Evolutionary conservation across 176 grass and related monocot species (phyloP).

Genomic region (Avena eriantha): DNA sequence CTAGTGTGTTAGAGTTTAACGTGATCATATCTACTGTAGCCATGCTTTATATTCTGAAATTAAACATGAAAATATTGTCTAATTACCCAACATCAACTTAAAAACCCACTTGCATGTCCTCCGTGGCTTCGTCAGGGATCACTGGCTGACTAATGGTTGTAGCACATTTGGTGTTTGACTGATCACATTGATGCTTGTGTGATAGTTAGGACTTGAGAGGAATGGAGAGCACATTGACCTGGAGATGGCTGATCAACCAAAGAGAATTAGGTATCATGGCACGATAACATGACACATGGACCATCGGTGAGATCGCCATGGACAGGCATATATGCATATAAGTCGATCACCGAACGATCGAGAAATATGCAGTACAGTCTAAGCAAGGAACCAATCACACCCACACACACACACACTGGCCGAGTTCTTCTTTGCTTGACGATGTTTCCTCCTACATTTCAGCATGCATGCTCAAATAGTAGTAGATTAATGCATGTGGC

Average conservation of each 20-base stretch:
- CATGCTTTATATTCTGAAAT: no score
- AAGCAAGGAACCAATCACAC: slow-evolving; percentile 27
- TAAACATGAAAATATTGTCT: no score
- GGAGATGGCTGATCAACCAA: not conserved
- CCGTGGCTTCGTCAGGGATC: slow-evolving; percentile 25
- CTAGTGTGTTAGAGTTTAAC: no score
- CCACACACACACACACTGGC: not conserved
- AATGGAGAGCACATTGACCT: slow-evolving; percentile 32
- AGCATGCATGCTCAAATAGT: not conserved
- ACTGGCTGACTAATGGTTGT: slow-evolving; percentile 20
- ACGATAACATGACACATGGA: slow-evolving; percentile 49
- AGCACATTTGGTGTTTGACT: slow-evolving; percentile 27
- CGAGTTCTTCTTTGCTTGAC: not conserved
- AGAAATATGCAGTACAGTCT: slow-evolving; percentile 16
- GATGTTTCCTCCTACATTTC: not conserved
- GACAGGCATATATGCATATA: not conserved
- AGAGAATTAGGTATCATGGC: slow-evolving; percentile 47
- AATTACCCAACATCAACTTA: not conserved
- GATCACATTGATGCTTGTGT: slow-evolving; percentile 4
- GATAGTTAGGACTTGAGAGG: slow-evolving; percentile 37
- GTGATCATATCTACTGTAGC: no score
- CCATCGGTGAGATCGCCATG: not conserved
- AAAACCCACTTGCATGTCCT: not conserved
- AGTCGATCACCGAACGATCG: not conserved
- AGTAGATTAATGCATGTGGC: not conserved